A percentile compares a stretch with the other conserved stretches of the same genome.
phyloP scores from a whole-genome alignment of 2,329 filamentous ascomycete species.

The Botrytis aclada region DNA sequence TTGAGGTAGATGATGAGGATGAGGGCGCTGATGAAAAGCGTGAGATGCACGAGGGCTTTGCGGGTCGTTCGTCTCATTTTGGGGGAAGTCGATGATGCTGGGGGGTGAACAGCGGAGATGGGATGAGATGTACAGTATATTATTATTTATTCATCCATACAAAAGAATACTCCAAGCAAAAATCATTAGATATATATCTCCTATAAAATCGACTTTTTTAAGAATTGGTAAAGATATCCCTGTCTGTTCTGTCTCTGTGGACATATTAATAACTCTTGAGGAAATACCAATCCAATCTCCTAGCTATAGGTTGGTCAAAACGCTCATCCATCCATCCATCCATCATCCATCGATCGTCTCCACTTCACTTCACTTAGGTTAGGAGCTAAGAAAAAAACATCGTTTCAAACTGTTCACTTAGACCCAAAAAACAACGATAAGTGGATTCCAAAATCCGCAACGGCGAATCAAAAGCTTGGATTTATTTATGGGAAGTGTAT shows the following conservation, averaged over 20 bases:
- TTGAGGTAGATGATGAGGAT: conserved; percentile 41
- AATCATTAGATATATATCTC: no score
- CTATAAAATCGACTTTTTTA: not conserved
- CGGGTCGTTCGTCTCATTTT: conserved; percentile 41
- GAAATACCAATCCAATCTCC: not conserved
- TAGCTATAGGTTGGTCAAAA: no score
- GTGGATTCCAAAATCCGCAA: not conserved
- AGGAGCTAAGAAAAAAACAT: not conserved
- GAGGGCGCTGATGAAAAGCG: conserved; percentile 39
- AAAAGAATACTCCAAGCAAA: not conserved
- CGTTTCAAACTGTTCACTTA: not conserved
- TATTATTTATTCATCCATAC: not conserved
- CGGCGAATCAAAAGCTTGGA: not conserved
- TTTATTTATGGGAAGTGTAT: no score
- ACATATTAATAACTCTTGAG: not conserved
- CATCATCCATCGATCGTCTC: no score
- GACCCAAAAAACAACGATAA: not conserved
- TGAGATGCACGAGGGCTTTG: conserved; percentile 39
- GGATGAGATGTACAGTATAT: not conserved
- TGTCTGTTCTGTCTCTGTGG: not conserved
- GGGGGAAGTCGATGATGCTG: no score
- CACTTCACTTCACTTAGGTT: no score
- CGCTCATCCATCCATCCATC: no score
- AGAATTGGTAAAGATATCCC: not conserved
- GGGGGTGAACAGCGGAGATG: not conserved